Base-by-base conservation (phyloP, 495 filamentous ascomycete genomes). In the Hypomontagnella submonticulosa region DNA sequence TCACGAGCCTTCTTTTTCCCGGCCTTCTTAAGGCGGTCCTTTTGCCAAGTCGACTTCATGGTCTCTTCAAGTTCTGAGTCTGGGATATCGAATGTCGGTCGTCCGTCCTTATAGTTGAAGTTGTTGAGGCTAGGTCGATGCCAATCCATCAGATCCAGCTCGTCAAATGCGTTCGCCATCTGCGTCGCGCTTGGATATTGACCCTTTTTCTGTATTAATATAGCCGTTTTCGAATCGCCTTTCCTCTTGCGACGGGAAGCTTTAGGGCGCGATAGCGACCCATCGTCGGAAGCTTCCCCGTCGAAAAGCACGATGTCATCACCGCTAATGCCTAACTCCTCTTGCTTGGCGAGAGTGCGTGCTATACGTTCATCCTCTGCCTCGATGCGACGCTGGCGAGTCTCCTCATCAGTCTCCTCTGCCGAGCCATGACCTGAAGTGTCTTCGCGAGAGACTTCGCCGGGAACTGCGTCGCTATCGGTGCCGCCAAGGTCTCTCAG, bases 91-190 rank as follows among this genome's bases (percentile, higher is more conserved):
- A 89, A 80, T 15, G 53, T 32, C 72, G 80, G 58, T 71, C 56
- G 73, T 72, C 76, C 83, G 63, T 74, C 83, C 57, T 72, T 64
- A 19, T 61, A 56, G 42, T 63, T 64, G 27, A 66, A 59, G 42
- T 63, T 72, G 18, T 70, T 63, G 1, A 71, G 40, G 53, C 79
- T 80, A 81, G 75, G 87, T n/a, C 87, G 83, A 18, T 89, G 83
- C 73, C 89, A 90, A 63, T 95, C 92, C 86, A 92, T 92, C 27
- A 95, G 79, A 70, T 97, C 92, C 61, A 97, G 86, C 20, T 85
- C 89, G 64, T 88, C 86, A 67, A 94, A 93, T 2, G 87, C 85
- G 69, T 93, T 88, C 0, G 89, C 89, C 58, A 93, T 84, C 10
- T 81, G 75, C 12, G 79, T 81, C 11, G 87, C 89, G 38, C 83